These are phyloP conservation scores for Lactifluus echinatus DNA, from an alignment of 768 basidiomycete genomes.

Conservation along the genomic window DNA sequence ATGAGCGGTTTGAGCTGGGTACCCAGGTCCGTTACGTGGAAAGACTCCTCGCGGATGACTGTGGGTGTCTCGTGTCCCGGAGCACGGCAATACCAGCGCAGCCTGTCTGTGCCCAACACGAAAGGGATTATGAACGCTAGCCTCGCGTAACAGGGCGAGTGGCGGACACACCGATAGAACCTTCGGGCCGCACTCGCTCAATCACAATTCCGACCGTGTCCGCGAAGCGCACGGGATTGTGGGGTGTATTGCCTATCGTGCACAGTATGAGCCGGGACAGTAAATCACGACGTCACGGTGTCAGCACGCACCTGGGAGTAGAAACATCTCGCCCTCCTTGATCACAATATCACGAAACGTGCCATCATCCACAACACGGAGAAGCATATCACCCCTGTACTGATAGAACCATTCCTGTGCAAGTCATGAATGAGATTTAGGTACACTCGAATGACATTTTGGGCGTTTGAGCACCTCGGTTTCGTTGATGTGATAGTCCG, in stretches of 20 bases:
- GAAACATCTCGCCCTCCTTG: constrained; percentile 94
- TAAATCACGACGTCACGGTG: background rate
- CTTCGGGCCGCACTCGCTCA: constrained; percentile 74
- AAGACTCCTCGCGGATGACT: constrained; percentile 75
- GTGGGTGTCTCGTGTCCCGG: constrained; percentile 51
- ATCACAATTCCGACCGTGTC: constrained; percentile 89
- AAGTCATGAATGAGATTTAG: background rate
- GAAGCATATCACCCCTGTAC: constrained; percentile 85
- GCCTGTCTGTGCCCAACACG: constrained; percentile 52
- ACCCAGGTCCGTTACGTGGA: constrained; percentile 86
- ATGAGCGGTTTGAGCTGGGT: constrained; percentile 92
- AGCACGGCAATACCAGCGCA: constrained; percentile 87
- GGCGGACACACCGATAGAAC: constrained; percentile 58
- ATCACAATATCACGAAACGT: constrained; percentile 80
- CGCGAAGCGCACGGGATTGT: constrained; percentile 87
- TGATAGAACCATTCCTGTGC: constrained; percentile 96
- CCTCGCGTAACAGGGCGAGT: too few relatives aligned
- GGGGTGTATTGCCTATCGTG: constrained; percentile 81
- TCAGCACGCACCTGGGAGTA: constrained; percentile 58
- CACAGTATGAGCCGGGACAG: background rate
- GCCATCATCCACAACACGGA: constrained; percentile 76
- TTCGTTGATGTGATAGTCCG: constrained; percentile 93
- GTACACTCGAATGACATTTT: background rate
- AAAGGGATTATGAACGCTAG: background rate
- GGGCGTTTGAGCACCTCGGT: constrained; percentile 55